phyloP scores from a whole-genome alignment of 768 basidiomycete species.

The Collybia sordida region DNA sequence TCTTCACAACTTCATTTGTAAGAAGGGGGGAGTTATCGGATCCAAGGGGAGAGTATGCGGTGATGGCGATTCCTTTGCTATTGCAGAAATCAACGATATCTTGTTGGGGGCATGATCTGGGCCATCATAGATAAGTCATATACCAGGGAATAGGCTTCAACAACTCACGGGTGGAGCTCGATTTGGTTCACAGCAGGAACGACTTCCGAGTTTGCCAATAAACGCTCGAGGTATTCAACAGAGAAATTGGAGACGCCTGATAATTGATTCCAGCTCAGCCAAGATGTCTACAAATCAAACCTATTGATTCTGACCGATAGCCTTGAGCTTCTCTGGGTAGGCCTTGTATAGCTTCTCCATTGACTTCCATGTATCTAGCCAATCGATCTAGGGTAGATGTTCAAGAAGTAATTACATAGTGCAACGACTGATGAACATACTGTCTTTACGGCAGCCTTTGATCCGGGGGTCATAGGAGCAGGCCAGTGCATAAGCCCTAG shows the following conservation, averaged over 20 bases:
- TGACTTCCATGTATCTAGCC: constrained; percentile 77
- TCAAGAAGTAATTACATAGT: background rate
- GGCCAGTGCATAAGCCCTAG: constrained; percentile 85
- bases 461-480: constrained; percentile 62
- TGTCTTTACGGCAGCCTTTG: constrained; percentile 47
- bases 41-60: constrained; percentile 81
- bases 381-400: constrained; percentile 37
- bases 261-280: background rate
- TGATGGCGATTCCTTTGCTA: constrained; percentile 63
- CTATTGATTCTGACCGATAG: constrained; percentile 53
- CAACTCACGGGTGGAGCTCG: constrained; percentile 65
- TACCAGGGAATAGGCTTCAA: background rate
- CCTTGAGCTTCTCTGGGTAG: constrained; percentile 71
- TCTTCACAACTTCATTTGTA: constrained; percentile 54
- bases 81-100: constrained; percentile 64
- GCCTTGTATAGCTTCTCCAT: constrained; percentile 70
- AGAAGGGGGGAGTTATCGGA: constrained; percentile 69
- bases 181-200: constrained; percentile 82
- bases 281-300: constrained; percentile 1
- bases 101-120: constrained; percentile 61
- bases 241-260: constrained; percentile 72
- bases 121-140: background rate
- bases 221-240: constrained; percentile 57
- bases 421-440: constrained; percentile 17
- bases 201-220: constrained; percentile 55